These are phyloP conservation scores for Mortierella polycephala DNA, from an alignment of 371 early-diverging fungal genomes.

Conservation along the genomic window DNA sequence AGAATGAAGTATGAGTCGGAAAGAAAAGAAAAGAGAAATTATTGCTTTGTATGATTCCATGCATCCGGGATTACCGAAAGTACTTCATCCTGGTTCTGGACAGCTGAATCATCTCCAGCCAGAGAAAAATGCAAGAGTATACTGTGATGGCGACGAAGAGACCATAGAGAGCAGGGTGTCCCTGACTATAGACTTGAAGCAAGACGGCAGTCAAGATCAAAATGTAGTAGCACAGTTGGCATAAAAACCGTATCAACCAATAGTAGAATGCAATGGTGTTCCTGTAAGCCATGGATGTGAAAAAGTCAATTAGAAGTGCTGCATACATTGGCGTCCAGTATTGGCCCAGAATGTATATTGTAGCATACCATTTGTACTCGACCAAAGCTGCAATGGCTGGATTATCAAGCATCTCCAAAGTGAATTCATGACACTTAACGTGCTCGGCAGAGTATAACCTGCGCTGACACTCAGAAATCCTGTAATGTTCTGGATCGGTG, in stretches of 20 bases:
- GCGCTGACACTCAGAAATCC: no score
- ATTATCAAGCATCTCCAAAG: slow-evolving; percentile 7
- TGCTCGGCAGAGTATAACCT: no score
- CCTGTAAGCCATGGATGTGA: no score
- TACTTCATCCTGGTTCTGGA: neutral
- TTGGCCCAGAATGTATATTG: no score
- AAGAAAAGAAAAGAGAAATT: no score
- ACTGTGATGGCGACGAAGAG: slow-evolving; percentile 1
- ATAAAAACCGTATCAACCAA: slow-evolving; percentile 5
- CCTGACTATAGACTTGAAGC: neutral
- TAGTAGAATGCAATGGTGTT: slow-evolving; percentile 1
- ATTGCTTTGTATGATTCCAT: no score
- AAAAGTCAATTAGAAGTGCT: no score
- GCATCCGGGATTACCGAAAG: no score
- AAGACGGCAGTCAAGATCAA: slow-evolving; percentile 4
- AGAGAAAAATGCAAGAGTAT: neutral
- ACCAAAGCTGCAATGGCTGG: slow-evolving; percentile 18
- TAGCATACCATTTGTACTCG: slow-evolving; percentile 13
- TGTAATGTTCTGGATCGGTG: no score
- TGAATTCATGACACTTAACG: neutral
- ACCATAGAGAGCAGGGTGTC: neutral
- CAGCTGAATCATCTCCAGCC: neutral
- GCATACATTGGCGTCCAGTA: no score
- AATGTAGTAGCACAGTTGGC: neutral
- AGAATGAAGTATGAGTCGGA: no score